Evolutionary conservation across 2,329 filamentous ascomycete species (phyloP), one percentile per base, ranked within the genome.

Genomic region (Ambrosiella xylebori): DNA sequence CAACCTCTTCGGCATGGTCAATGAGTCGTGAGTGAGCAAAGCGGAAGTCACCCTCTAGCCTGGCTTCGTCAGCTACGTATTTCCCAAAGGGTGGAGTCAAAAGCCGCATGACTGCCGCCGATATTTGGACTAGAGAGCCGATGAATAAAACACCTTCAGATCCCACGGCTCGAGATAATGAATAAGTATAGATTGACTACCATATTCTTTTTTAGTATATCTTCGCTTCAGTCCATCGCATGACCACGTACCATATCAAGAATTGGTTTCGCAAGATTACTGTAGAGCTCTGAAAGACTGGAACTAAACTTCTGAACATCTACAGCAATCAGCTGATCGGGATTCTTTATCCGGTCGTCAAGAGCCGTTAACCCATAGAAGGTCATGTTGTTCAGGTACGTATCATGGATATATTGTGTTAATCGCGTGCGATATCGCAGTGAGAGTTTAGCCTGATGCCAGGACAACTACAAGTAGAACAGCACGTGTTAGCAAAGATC

Each of bases 261-360:
- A 3, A 95, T 76, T 0, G 93, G 93, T 69, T 98, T 98, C 1
- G 93, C 93, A 41, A 98, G 74, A 67, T 97, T 97, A 62, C 90
- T 95, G 70, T 98, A 98, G 6, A 98, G 74, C 69, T 97, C 91
- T 1, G 93, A 91, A 61, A 97, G 72, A 64, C 88, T 95, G 69
- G 95, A 95, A 35, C 90, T 93, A 73, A 98, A 98, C 65, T 93
- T 91, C 61, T 90, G 86, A 8, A 98, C 88, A 68, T 98, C 93
- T 36, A 97, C 91, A 0, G 91, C 93, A 65, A 98, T 95, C 49
- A 98, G 79, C 71, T 98, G 93, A 67, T 98, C 93, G 2, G 93
- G 88, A 67, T 98, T 98, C 75, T 96, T 95, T 77, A 98, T 95
- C 67, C 93, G 82, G 68, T 98, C 93, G 66, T 98, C 93, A 40